Conservation (phyloP, 2,329 filamentous ascomycete species). For the Ophiostoma triangulosporum region DNA sequence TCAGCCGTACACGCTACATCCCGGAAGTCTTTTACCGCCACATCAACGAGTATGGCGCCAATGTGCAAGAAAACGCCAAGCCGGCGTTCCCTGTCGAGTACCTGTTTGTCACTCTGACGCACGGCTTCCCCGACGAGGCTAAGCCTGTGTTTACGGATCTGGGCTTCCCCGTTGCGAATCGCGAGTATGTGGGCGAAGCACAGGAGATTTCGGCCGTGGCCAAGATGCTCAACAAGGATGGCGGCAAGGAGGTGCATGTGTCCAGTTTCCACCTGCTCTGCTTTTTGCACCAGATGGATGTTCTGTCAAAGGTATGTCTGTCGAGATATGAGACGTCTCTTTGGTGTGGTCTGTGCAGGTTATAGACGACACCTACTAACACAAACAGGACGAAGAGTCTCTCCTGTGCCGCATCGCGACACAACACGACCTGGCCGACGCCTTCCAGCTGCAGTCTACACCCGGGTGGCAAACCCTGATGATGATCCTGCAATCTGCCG, state of each 20-base stretch:
- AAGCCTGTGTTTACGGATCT: slow-evolving; percentile 62
- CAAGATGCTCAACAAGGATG: slow-evolving; percentile 22
- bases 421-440: slow-evolving; percentile 66
- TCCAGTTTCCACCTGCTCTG: slow-evolving; percentile 93
- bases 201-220: slow-evolving; percentile 42
- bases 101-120: slow-evolving; percentile 85
- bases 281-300: slow-evolving; percentile 67
- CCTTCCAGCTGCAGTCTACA: slow-evolving; percentile 71
- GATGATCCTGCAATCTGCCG: slow-evolving; percentile 87
- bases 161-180: slow-evolving; percentile 86
- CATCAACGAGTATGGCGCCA: slow-evolving; percentile 92
- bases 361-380: slow-evolving; percentile 1
- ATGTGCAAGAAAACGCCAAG: slow-evolving; percentile 94
- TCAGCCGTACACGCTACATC: slow-evolving; percentile 69
- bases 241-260: slow-evolving; percentile 50
- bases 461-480: slow-evolving; percentile 89
- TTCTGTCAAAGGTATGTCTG: slow-evolving; percentile 65
- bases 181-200: slow-evolving; percentile 70
- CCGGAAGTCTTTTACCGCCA: slow-evolving; percentile 93
- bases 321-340: too few relatives aligned
- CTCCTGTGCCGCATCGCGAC: slow-evolving; percentile 77
- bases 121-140: slow-evolving; percentile 78
- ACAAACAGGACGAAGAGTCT: slow-evolving; percentile 66
- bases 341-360: not conserved
- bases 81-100: slow-evolving; percentile 95